Conservation (phyloP, 179 eudicot species). For the Kewa caespitosa region DNA sequence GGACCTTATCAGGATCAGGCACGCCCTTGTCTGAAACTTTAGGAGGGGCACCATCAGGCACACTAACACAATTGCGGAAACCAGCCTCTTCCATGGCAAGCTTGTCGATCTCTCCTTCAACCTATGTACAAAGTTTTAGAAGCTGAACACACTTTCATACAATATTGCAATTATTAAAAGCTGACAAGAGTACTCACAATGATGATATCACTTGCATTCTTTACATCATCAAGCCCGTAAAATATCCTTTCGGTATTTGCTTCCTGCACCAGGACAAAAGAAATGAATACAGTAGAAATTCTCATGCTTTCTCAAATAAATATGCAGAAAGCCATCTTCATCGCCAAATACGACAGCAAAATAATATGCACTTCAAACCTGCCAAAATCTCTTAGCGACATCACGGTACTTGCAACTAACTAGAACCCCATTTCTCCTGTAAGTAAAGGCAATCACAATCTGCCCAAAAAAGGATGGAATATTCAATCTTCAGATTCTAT, state of each 20-base stretch:
- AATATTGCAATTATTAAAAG: not conserved
- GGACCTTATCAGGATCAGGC: conserved; percentile 73
- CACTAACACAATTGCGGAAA: conserved; percentile 85
- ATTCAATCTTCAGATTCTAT: no score
- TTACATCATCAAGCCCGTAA: conserved; percentile 89
- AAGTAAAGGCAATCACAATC: conserved; percentile 84
- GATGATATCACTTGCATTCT: conserved; percentile 63
- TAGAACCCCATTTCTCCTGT: conserved; percentile 57
- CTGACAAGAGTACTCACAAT: conserved; percentile 49
- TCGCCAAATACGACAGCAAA: conserved; percentile 4
- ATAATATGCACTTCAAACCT: conserved; percentile 45
- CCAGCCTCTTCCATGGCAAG: conserved; percentile 99
- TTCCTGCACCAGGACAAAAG: conserved; percentile 52
- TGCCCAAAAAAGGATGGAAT: conserved; percentile 34
- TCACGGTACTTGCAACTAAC: conserved; percentile 88
- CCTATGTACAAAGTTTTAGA: conserved; percentile 46
- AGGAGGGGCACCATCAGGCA: conserved; percentile 96
- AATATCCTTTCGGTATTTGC: conserved; percentile 66
- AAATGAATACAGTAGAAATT: not conserved
- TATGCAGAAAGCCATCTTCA: not conserved
- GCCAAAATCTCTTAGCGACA: conserved; percentile 75
- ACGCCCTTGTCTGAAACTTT: conserved; percentile 60
- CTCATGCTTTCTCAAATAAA: not conserved
- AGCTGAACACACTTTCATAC: not conserved
- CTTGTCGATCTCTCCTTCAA: conserved; percentile 98